Conservation (phyloP, 139 green algal genomes). For the Coelastrella sp. region DNA sequence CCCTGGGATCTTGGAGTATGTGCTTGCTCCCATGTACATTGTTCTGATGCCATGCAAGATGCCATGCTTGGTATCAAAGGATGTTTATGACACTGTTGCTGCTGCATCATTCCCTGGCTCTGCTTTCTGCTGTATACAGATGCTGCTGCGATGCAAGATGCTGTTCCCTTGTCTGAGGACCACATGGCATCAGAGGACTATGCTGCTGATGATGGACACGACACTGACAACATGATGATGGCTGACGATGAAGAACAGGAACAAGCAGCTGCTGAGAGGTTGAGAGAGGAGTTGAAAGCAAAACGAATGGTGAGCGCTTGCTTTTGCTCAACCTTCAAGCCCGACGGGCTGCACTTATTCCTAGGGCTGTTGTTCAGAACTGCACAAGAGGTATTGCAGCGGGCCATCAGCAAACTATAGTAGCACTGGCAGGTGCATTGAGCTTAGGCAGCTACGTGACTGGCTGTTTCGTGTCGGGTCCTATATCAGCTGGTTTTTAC, state of each 20-base stretch:
- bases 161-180: conserved; percentile 17
- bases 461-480: no score
- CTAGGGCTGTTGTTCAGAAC: background rate
- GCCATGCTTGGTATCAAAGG: no score
- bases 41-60: no score
- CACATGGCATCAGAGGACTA: background rate
- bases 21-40: no score
- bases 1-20: no score
- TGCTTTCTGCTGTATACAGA: background rate
- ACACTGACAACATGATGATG: conserved; percentile 12
- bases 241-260: conserved; percentile 30
- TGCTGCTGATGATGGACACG: conserved; percentile 11
- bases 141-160: conserved; percentile 22
- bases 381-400: background rate
- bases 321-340: background rate
- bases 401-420: background rate
- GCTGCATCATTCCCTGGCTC: background rate
- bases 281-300: conserved; percentile 30
- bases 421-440: background rate
- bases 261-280: background rate
- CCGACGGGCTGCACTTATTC: background rate
- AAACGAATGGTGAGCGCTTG: conserved; percentile 13
- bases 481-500: background rate
- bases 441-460: no score
- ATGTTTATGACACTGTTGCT: background rate